Evolutionary conservation across 192 early-diverging fungal genomes (phyloP), one percentile per base, ranked within the genome.

Genomic region (Spizellomyces punctatus): DNA sequence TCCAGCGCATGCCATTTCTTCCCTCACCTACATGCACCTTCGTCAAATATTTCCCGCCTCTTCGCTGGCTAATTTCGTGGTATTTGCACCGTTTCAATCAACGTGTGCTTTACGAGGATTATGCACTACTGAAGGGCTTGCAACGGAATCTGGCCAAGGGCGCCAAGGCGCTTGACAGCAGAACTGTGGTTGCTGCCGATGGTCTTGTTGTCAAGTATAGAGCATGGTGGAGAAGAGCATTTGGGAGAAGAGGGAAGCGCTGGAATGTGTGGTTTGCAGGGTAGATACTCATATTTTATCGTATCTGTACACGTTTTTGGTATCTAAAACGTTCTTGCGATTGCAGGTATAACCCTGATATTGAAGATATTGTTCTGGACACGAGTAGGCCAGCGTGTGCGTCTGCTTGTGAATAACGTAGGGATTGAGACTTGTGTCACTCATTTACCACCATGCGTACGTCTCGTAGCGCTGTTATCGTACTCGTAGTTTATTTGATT

Each of bases 1-100:
- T 68, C 55, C 66, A 68, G 46, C 50, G 66, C 19, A 58, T 68
- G 21, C 66, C 66, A 6, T 58, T 74, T 46, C 21, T 74, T 44
- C 72, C 66, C n/a, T 36, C 46, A 41, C 72, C 66, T 36, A n/a
- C 52, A 19, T 27, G 59, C 48, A 36, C 66, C 22, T 56, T 74
- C 58, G 56, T 59, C 46, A 10, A 12, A 6, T 67, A 12, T 10
- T 21, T 58, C 6, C 71, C 66, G 54, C 64, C 60, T 19, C 57
- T 67, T n/a, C n/a, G 43, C 6, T 68, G 54, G 66, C 12, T 56
- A 16, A 14, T 58, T 6, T 14, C 16, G n/a, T 59, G 58, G 59
- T 69, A 60, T 22, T 21, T 67, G 14, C 60, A 54, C n/a, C 17
- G 61, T 5, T 69, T 71, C 73, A 69, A 69, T 44, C 19, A 48